Evolutionary conservation across 1,284 basidiomycete species (phyloP).

Genomic region (Pascua sp.): DNA sequence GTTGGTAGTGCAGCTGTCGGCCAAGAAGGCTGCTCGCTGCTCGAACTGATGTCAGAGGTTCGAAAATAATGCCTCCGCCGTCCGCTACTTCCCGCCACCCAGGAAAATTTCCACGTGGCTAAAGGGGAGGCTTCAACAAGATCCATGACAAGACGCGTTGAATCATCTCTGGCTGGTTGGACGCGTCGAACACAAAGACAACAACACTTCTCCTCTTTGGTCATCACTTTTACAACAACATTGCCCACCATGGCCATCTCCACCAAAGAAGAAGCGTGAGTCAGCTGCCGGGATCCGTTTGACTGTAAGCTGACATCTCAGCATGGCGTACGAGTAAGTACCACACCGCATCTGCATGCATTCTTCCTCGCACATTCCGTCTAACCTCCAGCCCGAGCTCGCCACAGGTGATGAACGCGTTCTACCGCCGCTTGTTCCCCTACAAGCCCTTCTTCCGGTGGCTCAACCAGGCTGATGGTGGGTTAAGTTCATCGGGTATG

Average conservation of each 20-base stretch:
- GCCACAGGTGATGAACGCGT: conserved; percentile 73
- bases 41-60: background rate
- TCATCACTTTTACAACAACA: background rate
- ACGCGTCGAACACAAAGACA: background rate
- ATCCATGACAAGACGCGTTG: background rate
- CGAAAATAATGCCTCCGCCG: conserved; percentile 8
- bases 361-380: background rate
- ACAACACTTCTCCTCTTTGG: background rate
- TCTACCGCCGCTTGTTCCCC: conserved; percentile 88
- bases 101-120: background rate
- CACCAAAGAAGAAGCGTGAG: conserved; percentile 11
- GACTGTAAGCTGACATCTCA: conserved; percentile 11
- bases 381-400: conserved; percentile 49
- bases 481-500: conserved; percentile 11
- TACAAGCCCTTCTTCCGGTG: conserved; percentile 91
- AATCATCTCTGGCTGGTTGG: background rate
- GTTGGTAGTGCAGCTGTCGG: background rate
- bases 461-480: conserved; percentile 83
- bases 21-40: background rate
- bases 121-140: conserved; percentile 1
- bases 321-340: conserved; percentile 17
- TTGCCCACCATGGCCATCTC: conserved; percentile 9
- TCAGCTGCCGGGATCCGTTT: too few relatives aligned
- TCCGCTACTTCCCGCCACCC: too few relatives aligned
- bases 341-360: background rate